Base-by-base conservation (phyloP, 495 filamentous ascomycete genomes). In the Chaetomium fimeti region DNA sequence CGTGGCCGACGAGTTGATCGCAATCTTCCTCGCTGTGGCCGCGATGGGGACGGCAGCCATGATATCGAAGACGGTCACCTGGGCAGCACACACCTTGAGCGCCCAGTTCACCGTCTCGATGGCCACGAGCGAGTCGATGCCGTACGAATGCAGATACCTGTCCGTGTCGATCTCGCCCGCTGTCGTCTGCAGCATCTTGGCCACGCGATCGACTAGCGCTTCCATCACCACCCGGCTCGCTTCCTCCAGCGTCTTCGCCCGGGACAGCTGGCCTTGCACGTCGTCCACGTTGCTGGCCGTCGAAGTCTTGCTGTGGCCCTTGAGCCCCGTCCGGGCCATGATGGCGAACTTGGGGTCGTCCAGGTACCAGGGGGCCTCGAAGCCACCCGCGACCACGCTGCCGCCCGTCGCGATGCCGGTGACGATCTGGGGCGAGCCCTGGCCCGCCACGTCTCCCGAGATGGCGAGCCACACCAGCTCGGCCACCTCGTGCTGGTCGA, bases 71-170 rank as follows among this genome's bases (percentile, higher is more conserved):
- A 49, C 45, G 16, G 45, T 24, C 16, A 49, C 45, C 45, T 20
- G 45, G 20, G 45, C 45, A 11, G 45, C 45, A 8, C n/a, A 49
- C 45, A 24, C 45, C 45, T 24, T 20, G 45, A 49, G 45, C 45
- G 45, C 45, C 74, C 74, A 80, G 36, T 77, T 78, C 29, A 77
- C 65, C 32, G 83, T 67, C 56, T 85, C 83, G 9, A 78, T 75
- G 1, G 77, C 80, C 20, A 82, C 69, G 57, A 84, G 72, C 7
- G 73, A 77, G 60, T 85, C 81, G 32, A 83, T 68, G 18, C 81
- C 79, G 54, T 71, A 79, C 20, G 5, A 57, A 65, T 42, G 15
- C 36, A 58, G 0, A 73, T 61, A 15, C 72, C 51, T 20, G 71
- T 68, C 3, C 22, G 25, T 1, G 59, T 24, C 24, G 20, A 72